Evolutionary conservation across 148 eudicot species (phyloP), one percentile per base, ranked within the genome.

Genomic region (Rhododendron kiyosumense): DNA sequence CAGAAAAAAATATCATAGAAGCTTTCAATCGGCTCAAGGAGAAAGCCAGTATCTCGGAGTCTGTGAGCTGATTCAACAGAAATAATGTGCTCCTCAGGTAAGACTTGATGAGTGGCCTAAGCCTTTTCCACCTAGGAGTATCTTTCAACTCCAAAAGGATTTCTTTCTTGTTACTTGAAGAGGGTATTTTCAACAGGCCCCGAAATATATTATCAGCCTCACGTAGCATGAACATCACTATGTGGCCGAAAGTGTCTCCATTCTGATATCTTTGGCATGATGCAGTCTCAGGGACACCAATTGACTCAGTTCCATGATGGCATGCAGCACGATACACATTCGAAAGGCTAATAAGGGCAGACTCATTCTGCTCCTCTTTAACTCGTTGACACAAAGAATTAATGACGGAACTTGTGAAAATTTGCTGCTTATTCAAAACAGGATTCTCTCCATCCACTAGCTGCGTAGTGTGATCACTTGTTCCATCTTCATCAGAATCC

Each of bases 241-340:
- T 90, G 79, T 87, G 86, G 88, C 90, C 87, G 89, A 93, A 97
- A 2, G 91, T 87, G 49, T 93, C 94, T 78, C 90, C 88, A 86
- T 90, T 86, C 79, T 93, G 92, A 88, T 95, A 89, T 65, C 41
- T 84, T 73, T 88, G 88, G 77, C 81, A 78, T 12, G 88, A 77
- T 46, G 32, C 74, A 84, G 87, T 77, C 75, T 78, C 88, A 48
- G 83, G 13, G 32, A 41, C 61, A 14, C 89, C 85, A 82, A 81
- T 82, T 69, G 94, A 92, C 83, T 91, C 94, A 85, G 88, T 41
- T 85, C 96, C 98, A 90, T 91, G 94, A 45, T 92, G 99, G 90
- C 98, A 95, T 54, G 98, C 99, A 71, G 93, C 88, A 48, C 93
- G 95, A 88, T 94, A 95, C 48, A 92, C 96, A 85, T 97, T 97